Percentiles rank a stretch among this genome's conserved stretches.
Conservation (phyloP, 192 early-diverging fungal genomes). For the Borealophlyctis nickersoniae region DNA sequence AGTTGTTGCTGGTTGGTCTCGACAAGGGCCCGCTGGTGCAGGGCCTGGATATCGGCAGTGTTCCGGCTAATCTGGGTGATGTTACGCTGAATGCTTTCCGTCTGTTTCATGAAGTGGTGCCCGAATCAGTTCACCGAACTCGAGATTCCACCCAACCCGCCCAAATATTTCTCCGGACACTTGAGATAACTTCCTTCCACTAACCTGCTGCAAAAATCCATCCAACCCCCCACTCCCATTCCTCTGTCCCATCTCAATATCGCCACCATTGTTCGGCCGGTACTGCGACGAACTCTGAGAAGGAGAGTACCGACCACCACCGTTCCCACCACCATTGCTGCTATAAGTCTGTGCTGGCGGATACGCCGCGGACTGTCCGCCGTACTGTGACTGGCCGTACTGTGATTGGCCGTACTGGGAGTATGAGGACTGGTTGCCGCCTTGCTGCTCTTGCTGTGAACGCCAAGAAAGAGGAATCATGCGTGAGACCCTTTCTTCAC, state of each 20-base stretch:
- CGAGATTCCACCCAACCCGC: background rate
- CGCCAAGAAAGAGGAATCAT: background rate
- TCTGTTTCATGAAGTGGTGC: background rate
- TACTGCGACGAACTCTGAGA: background rate
- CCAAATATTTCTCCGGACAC: background rate
- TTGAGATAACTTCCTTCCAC: background rate
- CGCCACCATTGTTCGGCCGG: conserved; percentile 1
- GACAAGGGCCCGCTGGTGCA: conserved; percentile 18
- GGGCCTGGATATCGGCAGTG: conserved; percentile 3
- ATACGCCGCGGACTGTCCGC: background rate
- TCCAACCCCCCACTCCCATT: conserved; percentile 10
- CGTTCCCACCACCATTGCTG: background rate
- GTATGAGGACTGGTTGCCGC: background rate
- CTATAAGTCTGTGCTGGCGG: background rate
- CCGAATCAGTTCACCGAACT: background rate
- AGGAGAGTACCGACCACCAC: background rate
- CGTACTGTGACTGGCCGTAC: background rate
- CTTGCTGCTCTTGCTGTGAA: background rate
- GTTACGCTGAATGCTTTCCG: conserved; percentile 8
- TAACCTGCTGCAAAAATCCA: conserved; percentile 18
- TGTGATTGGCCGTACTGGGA: background rate
- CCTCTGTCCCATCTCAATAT: conserved; percentile 18
- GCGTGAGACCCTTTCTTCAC: too few relatives aligned
- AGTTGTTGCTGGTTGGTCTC: conserved; percentile 10
- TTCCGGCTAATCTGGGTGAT: conserved; percentile 18